Base-by-base conservation (phyloP, 441 rosid genomes). In the Pelargonium myrrhifolium region DNA sequence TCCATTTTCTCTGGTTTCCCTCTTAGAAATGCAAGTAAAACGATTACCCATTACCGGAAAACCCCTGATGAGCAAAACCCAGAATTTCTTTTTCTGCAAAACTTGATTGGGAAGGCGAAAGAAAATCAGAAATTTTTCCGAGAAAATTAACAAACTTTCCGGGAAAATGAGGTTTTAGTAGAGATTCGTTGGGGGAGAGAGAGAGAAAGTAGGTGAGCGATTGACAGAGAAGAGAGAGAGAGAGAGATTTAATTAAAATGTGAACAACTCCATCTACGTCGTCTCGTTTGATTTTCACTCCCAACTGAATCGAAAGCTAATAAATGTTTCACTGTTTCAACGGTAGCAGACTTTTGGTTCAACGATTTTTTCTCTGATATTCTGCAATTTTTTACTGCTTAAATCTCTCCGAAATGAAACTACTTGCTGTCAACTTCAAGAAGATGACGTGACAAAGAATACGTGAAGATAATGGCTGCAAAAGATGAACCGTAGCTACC, bases 1-100 rank as follows among this genome's bases (percentile, higher is more conserved):
- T 75, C 81, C 89, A 66, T 42, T 65, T 12, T 77, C 84, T 56
- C 61, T 56, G 64, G 68, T 21, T 1, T 83, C 89, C 76, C 81
- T 86, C 78, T 83, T 88, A 37, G 68, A 35, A 88, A 80, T 78
- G 77, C 89, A 82, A 5, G 83, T 76, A 59, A 88, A 79, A 22
- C 76, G 72, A 60, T 86, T 86, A 62, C 93, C 93, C 93, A 85
- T 85, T 12, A 5, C 39, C 55, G 55, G 61, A 68, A 65, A 70
- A 35, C 75, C 21, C 10, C 9, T 31, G 45, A 12, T 37, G 8
- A 11, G 42, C 21, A 18, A 51, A 69, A 53, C 71, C 73, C 67
- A 70, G 51, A 45, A 47, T 14, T 45, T 21, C 65, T 39, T 62
- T 49, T 40, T 26, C 43, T 42, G 0, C 47, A 9, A 4, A 63